Conservation (phyloP, 805 yeast species). For the Saturnispora besseyi region DNA sequence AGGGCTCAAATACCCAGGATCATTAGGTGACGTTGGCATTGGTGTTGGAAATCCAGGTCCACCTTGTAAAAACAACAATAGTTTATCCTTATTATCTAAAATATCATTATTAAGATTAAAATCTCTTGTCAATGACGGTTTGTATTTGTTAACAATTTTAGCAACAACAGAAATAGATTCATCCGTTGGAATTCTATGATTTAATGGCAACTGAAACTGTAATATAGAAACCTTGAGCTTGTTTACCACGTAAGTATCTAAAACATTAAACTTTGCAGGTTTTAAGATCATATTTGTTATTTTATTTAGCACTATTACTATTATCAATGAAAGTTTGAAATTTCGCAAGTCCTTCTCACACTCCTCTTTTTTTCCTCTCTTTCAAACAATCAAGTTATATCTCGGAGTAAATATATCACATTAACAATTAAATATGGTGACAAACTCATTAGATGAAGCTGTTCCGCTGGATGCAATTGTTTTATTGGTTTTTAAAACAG, state of each 20-base stretch:
- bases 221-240: slow-evolving; percentile 17
- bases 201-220: slow-evolving; percentile 23
- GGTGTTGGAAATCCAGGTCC: slow-evolving; percentile 46
- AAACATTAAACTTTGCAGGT: slow-evolving; percentile 4
- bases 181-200: slow-evolving; percentile 11
- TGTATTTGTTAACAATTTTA: slow-evolving; percentile 17
- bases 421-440: background rate
- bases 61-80: slow-evolving; percentile 40
- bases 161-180: slow-evolving; percentile 3
- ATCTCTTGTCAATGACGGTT: background rate
- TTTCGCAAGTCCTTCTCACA: background rate
- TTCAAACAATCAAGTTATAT: background rate
- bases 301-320: too few species aligned
- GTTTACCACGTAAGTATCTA: slow-evolving; percentile 16
- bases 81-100: slow-evolving; percentile 16
- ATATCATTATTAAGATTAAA: slow-evolving; percentile 16
- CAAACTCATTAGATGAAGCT: background rate
- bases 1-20: slow-evolving; percentile 15
- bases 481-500: slow-evolving; percentile 1
- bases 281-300: background rate
- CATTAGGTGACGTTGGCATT: slow-evolving; percentile 11
- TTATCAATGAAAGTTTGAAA: background rate
- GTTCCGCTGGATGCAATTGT: background rate
- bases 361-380: background rate
- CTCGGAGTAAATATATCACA: background rate